Base-by-base conservation (phyloP, 495 filamentous ascomycete genomes). In the Lophiotrema nucula region DNA sequence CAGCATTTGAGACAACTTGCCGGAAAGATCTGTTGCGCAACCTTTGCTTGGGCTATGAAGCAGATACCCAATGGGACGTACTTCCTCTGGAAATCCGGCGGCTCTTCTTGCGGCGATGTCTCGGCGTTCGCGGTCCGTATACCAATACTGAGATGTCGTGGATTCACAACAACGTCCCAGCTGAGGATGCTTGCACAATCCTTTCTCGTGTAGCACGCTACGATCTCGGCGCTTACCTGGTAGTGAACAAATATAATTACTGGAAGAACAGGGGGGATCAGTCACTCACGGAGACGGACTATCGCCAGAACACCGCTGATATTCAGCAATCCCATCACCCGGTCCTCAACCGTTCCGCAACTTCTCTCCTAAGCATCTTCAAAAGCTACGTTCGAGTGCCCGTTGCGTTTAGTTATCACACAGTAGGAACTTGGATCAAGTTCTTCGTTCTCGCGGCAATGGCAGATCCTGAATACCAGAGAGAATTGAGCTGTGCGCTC, bases 381-480 rank as follows among this genome's bases (percentile, higher is more conserved):
- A 45, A 10, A 18, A 48, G 41, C 5, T 16, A 47, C 16, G 49
- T 62, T 26, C 56, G 41, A 31, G 31, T 52, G 2, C 62, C 61
- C 2, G 24, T 69, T 33, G 60, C 50, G 0, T 58, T 48, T 16
- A n/a, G 72, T 0, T 77, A 78, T 53, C 77, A 79, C 58, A 64
- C 50, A 15, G 44, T 79, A 5, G 75, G 75, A 4, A 63, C 66
- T 4, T 59, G 65, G 6, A 64, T 78, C 69, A 84, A 84, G 54
- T 83, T 83, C 64, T 62, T 79, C 21, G 69, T 80, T 6, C 72
- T 82, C 47, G 76, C 81, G 21, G 49, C 79, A 16, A 69, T 82
- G 23, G 81, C 81, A 8, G 81, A 84, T 63, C 74, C 77, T 6
- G 81, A 84, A 54, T 83, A 80, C 61, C 81, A 84, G 56, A 69